A percentile compares a stretch with the other conserved stretches of the same genome.
phyloP scores from a whole-genome alignment of 768 basidiomycete genomes.

The Tulasnella sp. region DNA sequence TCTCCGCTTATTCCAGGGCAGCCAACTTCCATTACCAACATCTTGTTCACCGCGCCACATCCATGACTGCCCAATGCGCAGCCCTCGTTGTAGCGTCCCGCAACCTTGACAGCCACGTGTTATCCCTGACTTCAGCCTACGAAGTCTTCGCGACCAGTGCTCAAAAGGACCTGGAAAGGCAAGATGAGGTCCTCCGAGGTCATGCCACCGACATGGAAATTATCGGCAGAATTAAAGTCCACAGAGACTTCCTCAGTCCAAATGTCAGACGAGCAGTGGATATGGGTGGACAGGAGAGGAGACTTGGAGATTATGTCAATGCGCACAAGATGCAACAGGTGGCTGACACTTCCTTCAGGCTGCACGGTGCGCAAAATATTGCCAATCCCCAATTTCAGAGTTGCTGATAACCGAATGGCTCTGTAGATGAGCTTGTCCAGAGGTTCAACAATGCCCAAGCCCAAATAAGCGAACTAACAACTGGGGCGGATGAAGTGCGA shows the following conservation, averaged over 20 bases:
- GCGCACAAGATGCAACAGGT: constrained; percentile 73
- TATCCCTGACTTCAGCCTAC: constrained; percentile 62
- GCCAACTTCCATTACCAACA: constrained; percentile 27
- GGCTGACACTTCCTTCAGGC: constrained; percentile 57
- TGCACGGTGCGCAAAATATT: constrained; percentile 44
- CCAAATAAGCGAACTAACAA: constrained; percentile 45
- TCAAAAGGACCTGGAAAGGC: constrained; percentile 58
- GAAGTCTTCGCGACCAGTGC: constrained; percentile 49
- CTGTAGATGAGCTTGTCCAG: constrained; percentile 48
- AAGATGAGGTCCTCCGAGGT: constrained; percentile 52
- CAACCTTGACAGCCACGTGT: constrained; percentile 62
- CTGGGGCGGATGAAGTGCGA: constrained; percentile 55
- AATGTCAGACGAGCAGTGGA: constrained; percentile 62
- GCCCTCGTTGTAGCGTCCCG: constrained; percentile 65
- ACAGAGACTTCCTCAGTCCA: constrained; percentile 66
- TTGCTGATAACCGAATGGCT: neutral
- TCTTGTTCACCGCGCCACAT: constrained; percentile 43
- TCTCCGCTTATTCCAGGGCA: constrained; percentile 59
- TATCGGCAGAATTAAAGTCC: constrained; percentile 56
- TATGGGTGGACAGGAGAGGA: constrained; percentile 51
- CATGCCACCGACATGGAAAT: constrained; percentile 67
- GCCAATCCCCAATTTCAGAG: no score
- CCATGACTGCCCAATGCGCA: constrained; percentile 58
- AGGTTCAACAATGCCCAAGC: constrained; percentile 51
- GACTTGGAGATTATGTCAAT: constrained; percentile 74